Base-by-base conservation (phyloP, 1,284 basidiomycete species). In the Afroboletus lepidellus region DNA sequence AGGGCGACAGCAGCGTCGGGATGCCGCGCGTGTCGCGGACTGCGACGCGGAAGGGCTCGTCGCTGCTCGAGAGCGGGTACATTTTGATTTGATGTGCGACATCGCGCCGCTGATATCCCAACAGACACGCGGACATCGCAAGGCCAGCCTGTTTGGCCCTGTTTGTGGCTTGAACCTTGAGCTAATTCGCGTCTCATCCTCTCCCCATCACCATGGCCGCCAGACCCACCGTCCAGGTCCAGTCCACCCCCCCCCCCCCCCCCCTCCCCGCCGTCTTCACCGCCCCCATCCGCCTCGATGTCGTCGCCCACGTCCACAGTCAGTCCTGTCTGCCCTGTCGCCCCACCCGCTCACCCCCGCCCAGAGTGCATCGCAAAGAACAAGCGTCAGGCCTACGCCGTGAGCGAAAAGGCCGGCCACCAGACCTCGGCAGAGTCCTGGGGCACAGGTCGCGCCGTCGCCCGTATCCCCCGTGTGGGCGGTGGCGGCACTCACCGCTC, bases 371-470 rank as follows among this genome's bases (percentile, higher is more conserved):
- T 98, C 69, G 93, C 94, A 62, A 98, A 98, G 87, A 98, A 98
- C 88, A 93, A 87, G 79, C 87, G 95, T 65, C 96, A 99, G 80
- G 87, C 96, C 45, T 98, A 99, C 79, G 81, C 95, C 68, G 97
- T 99, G 69, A 91, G 88, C 73, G 90, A 90, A 78, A 97, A 98
- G 78, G 97, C 97, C 61, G 97, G 97, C 69, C 94, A 98, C 81
- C 96, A 99, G 78, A 99, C 97, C 67, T 93, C 89, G 60, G 96
- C 96, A 61, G 94, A 96, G 76, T 99, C 97, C 48, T 99, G 96
- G 96, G 96, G 96, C 80, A 99, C 96, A 65, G 96, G 96, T 90
- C 94, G 97, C 79, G 97, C 97, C 66, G 96, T 99, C 62, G 97
- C 96, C 45, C 96, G 96, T 96, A 99, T 99, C 73, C 97, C 97